Base-by-base conservation (phyloP, 345 rosid genomes). In the Euphorbia pulcherrima region DNA sequence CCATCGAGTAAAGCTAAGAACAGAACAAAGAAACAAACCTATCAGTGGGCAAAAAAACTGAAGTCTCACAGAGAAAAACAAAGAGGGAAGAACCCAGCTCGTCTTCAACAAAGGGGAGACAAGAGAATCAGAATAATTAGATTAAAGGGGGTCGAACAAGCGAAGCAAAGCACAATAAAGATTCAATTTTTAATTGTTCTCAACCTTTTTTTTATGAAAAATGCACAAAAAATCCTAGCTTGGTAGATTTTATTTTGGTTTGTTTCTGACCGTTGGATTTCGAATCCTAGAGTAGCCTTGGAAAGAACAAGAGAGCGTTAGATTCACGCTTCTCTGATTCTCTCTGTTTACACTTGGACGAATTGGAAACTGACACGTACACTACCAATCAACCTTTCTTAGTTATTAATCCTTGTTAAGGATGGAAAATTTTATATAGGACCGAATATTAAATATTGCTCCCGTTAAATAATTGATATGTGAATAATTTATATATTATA, bases 301-400 rank as follows among this genome's bases (percentile, higher is more conserved):
- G 7, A 33, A 33, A 33, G 17, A 37, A 39, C 17, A 0, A 1
- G 29, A 9, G 64, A 37, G 64, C 64, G 64, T 60, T 60, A 60
- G 64, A 60, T 60, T 16, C 64, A 60, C 64, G 64, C 64, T 21
- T 60, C 28, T 60, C 8, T 10, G 20, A n/a, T 46, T n/a, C 20
- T 10, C 6, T 59, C 7, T 57, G 0, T 57, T 57, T 57, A 4
- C 37, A 29, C 37, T 35, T 27, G 16, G n/a, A 14, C 8, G 2
- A 57, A 0, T 29, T 5, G 1, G 14, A 57, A 55, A n/a, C 29
- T 18, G 27, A 4, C 39, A 14, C 60, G 20, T 57, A 27, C 1
- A 26, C 5, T 41, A n/a, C n/a, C n/a, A n/a, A n/a, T n/a, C n/a
- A n/a, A n/a, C n/a, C n/a, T n/a, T n/a, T n/a, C n/a, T n/a, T n/a